A percentile compares a stretch with the other conserved stretches of the same genome.
Conservation (phyloP, 1,284 basidiomycete species). For the Boletus subluridellus region DNA sequence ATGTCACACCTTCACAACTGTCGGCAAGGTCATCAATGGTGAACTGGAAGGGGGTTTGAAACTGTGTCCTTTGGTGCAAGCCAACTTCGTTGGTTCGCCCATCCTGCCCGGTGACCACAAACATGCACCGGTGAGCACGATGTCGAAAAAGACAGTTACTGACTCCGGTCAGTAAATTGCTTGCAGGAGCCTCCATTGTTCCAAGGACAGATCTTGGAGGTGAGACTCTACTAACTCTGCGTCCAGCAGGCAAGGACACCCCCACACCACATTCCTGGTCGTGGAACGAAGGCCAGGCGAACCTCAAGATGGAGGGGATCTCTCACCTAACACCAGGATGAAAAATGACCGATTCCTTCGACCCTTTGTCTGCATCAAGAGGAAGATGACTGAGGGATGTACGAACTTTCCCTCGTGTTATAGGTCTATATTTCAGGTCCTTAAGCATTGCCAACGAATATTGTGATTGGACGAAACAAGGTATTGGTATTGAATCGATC, state of each 20-base stretch:
- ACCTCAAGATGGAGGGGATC: neutral
- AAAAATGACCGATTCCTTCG: neutral
- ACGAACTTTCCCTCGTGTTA: neutral
- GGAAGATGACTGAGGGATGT: neutral
- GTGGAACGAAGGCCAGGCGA: neutral
- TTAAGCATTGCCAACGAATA: neutral
- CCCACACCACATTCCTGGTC: neutral
- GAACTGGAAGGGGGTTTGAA: no score
- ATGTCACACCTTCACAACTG: neutral
- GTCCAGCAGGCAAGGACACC: neutral
- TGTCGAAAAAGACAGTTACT: neutral
- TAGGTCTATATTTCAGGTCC: neutral
- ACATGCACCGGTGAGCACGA: neutral
- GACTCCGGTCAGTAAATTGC: neutral
- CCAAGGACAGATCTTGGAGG: neutral
- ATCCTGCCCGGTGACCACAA: neutral
- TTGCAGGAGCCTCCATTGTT: neutral
- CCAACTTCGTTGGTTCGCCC: neutral
- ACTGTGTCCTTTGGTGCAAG: neutral
- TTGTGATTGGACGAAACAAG: neutral
- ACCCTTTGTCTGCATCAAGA: neutral
- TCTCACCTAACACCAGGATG: neutral
- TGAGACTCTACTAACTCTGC: neutral
- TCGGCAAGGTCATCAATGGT: neutral
- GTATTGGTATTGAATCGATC: slow-evolving; percentile 1